Evolutionary conservation across 1,139 yeast genomes (phyloP).

Genomic region (Yamadazyma songkhlaensis): DNA sequence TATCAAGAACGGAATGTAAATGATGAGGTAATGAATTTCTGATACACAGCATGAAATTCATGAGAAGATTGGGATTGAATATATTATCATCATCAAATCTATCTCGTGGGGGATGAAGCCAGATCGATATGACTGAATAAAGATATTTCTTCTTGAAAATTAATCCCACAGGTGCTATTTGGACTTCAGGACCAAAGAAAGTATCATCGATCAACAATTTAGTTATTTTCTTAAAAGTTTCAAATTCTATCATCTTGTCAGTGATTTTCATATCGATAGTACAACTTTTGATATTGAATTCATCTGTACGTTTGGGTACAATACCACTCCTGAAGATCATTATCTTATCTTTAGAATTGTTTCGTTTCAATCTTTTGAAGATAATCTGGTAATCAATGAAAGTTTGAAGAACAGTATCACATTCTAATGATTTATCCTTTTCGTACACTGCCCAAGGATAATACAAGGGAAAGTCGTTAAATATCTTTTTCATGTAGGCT

Average conservation of each 20-base stretch:
- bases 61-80: constrained; percentile 10
- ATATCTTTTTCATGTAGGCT: constrained; percentile 9
- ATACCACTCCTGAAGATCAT: constrained; percentile 16
- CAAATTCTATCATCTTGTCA: constrained; percentile 9
- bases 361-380: constrained; percentile 8
- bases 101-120: constrained; percentile 19
- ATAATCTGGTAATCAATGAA: constrained; percentile 11
- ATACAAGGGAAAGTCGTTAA: constrained; percentile 17
- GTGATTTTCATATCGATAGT: constrained; percentile 15
- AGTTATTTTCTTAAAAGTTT: constrained; percentile 12
- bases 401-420: constrained; percentile 16
- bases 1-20: constrained; percentile 4
- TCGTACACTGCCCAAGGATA: constrained; percentile 21
- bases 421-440: constrained; percentile 5
- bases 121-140: constrained; percentile 21
- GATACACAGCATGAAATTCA: constrained; percentile 15
- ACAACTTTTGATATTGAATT: constrained; percentile 9
- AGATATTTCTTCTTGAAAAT: constrained; percentile 14
- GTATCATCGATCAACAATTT: constrained; percentile 13
- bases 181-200: constrained; percentile 14
- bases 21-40: constrained; percentile 10
- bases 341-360: constrained; percentile 6
- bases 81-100: constrained; percentile 8
- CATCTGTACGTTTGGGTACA: constrained; percentile 14
- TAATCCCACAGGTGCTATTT: constrained; percentile 15